Conservation (phyloP, 768 basidiomycete species). For the Vararia minispora region DNA sequence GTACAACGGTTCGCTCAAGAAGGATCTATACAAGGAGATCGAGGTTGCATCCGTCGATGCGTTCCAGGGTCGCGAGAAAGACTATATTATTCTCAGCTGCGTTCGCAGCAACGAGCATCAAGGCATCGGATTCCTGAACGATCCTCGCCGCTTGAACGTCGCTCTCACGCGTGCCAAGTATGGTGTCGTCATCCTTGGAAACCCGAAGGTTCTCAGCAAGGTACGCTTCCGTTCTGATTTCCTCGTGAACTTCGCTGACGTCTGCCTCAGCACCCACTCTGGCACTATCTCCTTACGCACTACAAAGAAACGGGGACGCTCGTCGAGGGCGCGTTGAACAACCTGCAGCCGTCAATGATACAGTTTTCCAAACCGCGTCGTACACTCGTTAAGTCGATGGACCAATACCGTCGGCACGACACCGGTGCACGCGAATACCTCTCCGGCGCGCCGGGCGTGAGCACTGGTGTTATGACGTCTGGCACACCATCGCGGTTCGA, state of each 20-base stretch:
- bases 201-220: slow-evolving; percentile 98
- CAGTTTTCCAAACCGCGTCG: slow-evolving; percentile 98
- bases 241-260: slow-evolving; percentile 7
- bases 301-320: slow-evolving; percentile 94
- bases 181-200: slow-evolving; percentile 98
- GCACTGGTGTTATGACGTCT: slow-evolving; percentile 49
- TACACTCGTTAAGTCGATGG: slow-evolving; percentile 79
- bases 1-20: slow-evolving; percentile 98
- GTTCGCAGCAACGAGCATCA: slow-evolving; percentile 99
- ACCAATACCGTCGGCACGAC: slow-evolving; percentile 89
- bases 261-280: slow-evolving; percentile 76
- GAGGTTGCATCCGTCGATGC: slow-evolving; percentile 99
- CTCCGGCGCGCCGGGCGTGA: slow-evolving; percentile 19
- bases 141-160: slow-evolving; percentile 92
- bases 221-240: slow-evolving; percentile 29
- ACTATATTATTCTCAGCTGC: slow-evolving; percentile 97
- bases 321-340: slow-evolving; percentile 93
- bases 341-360: slow-evolving; percentile 97
- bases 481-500: slow-evolving; percentile 95
- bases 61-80: slow-evolving; percentile 99
- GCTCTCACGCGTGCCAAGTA: slow-evolving; percentile 97
- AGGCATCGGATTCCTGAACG: slow-evolving; percentile 98
- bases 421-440: slow-evolving; percentile 80
- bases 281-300: slow-evolving; percentile 96
- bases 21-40: slow-evolving; percentile 98